Evolutionary conservation across 805 yeast genomes (phyloP).

Genomic region (Saturnispora galanensis): DNA sequence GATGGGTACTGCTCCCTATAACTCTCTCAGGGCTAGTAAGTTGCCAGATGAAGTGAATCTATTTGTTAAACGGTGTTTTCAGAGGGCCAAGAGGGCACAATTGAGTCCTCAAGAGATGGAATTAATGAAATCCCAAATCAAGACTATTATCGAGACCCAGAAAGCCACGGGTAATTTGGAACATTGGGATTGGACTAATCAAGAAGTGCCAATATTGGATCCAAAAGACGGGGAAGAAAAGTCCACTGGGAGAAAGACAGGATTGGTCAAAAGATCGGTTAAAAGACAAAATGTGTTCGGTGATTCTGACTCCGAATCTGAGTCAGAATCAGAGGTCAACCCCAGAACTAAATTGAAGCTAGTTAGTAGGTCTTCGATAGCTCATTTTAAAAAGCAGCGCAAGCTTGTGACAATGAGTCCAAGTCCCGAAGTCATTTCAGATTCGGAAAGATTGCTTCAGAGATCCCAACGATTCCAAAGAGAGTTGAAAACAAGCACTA

Average conservation of each 20-base stretch:
- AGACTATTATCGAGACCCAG: slow-evolving; percentile 39
- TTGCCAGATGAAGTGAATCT: slow-evolving; percentile 2
- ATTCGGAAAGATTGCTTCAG: not conserved
- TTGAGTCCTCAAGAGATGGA: slow-evolving; percentile 29
- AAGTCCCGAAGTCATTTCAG: not conserved
- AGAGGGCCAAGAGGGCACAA: slow-evolving; percentile 23
- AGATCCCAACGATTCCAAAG: slow-evolving; percentile 42
- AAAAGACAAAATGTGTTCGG: slow-evolving; percentile 15
- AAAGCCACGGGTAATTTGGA: slow-evolving; percentile 33
- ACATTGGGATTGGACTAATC: slow-evolving; percentile 44
- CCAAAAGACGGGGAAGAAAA: no score
- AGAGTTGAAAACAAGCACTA: slow-evolving; percentile 18
- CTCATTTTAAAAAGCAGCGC: slow-evolving; percentile 6
- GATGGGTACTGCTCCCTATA: no score
- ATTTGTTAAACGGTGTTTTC: slow-evolving; percentile 28
- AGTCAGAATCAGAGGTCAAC: slow-evolving; percentile 4
- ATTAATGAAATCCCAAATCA: slow-evolving; percentile 31
- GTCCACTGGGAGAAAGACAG: not conserved
- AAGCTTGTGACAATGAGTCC: not conserved
- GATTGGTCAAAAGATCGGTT: not conserved
- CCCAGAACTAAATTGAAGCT: not conserved
- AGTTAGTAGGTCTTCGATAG: not conserved
- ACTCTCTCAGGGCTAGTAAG: not conserved
- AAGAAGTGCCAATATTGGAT: slow-evolving; percentile 37
- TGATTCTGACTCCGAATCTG: slow-evolving; percentile 13